Conservation (phyloP, 225 moss, liverwort and hornwort genomes). For the Pleurozium schreberi region DNA sequence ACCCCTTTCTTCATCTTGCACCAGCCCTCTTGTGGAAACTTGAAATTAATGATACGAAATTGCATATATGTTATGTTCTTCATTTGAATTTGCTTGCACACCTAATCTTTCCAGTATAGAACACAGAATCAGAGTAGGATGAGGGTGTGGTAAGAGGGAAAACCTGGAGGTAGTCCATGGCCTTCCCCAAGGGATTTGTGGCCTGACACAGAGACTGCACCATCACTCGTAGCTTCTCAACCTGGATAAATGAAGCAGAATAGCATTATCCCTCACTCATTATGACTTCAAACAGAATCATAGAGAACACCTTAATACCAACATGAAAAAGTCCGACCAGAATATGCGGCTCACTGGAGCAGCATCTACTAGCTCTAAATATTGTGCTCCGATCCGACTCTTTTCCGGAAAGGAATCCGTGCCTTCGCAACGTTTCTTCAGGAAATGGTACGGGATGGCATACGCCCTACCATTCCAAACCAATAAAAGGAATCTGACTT, state of each 20-base stretch:
- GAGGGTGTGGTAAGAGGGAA: background rate
- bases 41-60: background rate
- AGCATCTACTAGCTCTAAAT: background rate
- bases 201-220: conserved; percentile 66
- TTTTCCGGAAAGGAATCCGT: background rate
- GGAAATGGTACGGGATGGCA: background rate
- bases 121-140: background rate
- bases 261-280: background rate
- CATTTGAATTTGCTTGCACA: background rate
- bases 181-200: conserved; percentile 64
- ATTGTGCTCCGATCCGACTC: background rate
- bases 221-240: conserved; percentile 46
- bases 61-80: background rate
- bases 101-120: background rate
- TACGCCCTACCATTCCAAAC: background rate
- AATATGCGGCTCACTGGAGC: background rate
- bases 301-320: background rate
- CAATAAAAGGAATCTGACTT: background rate
- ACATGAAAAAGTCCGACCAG: background rate
- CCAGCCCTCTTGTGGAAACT: background rate
- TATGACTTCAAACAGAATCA: background rate
- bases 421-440: background rate
- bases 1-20: conserved; percentile 29
- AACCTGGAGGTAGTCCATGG: conserved; percentile 78
- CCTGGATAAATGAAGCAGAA: conserved; percentile 20